phyloP scores from a whole-genome alignment of 768 basidiomycete species.

The Tylopilus intermedius region DNA sequence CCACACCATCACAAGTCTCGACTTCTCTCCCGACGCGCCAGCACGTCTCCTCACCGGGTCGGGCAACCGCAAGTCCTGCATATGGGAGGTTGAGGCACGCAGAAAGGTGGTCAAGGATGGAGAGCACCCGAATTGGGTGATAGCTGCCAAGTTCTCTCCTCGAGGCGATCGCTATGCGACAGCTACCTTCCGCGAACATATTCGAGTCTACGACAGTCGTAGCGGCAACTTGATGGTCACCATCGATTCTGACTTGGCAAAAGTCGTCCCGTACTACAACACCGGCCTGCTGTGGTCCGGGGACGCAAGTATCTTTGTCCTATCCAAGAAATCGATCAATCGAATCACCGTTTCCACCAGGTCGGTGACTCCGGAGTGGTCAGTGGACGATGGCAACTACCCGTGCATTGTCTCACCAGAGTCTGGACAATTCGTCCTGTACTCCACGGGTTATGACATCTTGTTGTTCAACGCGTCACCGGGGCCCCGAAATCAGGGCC shows the following conservation, averaged over 20 bases:
- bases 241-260: neutral
- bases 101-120: neutral
- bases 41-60: constrained; percentile 5
- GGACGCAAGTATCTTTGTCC: neutral
- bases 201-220: constrained; percentile 8
- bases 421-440: neutral
- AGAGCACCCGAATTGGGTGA: constrained; percentile 7
- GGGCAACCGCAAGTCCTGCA: constrained; percentile 1
- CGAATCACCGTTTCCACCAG: neutral
- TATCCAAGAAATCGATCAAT: constrained; percentile 1
- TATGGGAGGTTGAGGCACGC: constrained; percentile 3
- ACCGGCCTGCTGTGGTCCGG: constrained; percentile 11
- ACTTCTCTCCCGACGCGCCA: constrained; percentile 9
- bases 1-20: constrained; percentile 7
- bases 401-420: constrained; percentile 8
- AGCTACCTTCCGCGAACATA: constrained; percentile 2
- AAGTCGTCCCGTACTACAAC: constrained; percentile 11
- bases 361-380: neutral
- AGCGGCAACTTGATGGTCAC: neutral
- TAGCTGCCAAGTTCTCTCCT: constrained; percentile 14
- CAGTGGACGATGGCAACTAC: constrained; percentile 1
- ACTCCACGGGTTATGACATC: neutral
- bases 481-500: neutral
- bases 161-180: constrained; percentile 8
- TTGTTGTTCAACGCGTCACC: neutral